phyloP scores from a whole-genome alignment of 495 filamentous ascomycete genomes.

The Umbilicaria muhlenbergii region DNA sequence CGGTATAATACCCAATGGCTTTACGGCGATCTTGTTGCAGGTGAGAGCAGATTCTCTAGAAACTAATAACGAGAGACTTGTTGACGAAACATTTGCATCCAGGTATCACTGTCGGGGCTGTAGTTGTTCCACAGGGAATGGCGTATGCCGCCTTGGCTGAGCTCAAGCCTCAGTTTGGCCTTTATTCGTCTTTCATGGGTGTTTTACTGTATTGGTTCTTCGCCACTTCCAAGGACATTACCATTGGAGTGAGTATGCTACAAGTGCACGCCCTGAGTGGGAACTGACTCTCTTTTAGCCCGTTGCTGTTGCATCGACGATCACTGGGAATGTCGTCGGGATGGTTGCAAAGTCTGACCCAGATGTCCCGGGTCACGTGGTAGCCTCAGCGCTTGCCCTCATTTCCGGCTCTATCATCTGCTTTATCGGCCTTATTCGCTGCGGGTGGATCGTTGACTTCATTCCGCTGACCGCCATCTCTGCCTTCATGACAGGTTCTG shows the following conservation, averaged over 20 bases:
- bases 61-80: slow-evolving; percentile 1
- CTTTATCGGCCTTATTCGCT: slow-evolving; percentile 61
- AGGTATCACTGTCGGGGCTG: slow-evolving; percentile 89
- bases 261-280: background rate
- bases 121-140: slow-evolving; percentile 96
- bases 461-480: slow-evolving; percentile 85
- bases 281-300: slow-evolving; percentile 37
- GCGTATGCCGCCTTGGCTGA: slow-evolving; percentile 81
- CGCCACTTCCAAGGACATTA: slow-evolving; percentile 97
- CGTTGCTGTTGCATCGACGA: slow-evolving; percentile 87
- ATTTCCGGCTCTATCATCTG: slow-evolving; percentile 70
- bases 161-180: slow-evolving; percentile 63
- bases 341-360: slow-evolving; percentile 40
- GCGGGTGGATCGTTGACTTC: slow-evolving; percentile 90
- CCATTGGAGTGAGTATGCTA: slow-evolving; percentile 65
- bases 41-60: slow-evolving; percentile 28
- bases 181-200: slow-evolving; percentile 98
- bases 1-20: slow-evolving; percentile 87
- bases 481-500: slow-evolving; percentile 97
- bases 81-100: background rate
- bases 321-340: slow-evolving; percentile 66
- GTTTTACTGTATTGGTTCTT: slow-evolving; percentile 97
- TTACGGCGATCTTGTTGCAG: slow-evolving; percentile 75
- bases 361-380: slow-evolving; percentile 38
- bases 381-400: slow-evolving; percentile 70